Conservation (phyloP, 169 alveolate species). For the Eimeria necatrix region DNA sequence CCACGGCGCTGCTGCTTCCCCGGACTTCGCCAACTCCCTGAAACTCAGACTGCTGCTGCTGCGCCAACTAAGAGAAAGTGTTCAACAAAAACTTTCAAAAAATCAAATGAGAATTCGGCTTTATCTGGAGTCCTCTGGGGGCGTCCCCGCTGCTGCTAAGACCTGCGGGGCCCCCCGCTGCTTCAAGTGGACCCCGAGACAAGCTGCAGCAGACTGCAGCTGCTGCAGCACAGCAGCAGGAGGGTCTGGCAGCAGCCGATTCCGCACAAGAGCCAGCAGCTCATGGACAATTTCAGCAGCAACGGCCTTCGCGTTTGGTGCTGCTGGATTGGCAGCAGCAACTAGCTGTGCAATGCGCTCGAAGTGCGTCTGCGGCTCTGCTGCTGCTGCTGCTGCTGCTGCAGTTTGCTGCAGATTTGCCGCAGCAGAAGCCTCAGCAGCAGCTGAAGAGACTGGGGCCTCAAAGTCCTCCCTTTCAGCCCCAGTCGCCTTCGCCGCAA, state of each 20-base stretch:
- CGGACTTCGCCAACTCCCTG: too few species aligned
- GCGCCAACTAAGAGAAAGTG: too few species aligned
- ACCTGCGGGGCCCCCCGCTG: not conserved
- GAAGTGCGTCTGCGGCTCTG: not conserved
- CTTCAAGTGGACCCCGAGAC: not conserved
- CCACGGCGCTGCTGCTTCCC: too few species aligned
- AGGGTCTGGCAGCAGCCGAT: not conserved
- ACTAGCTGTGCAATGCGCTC: not conserved
- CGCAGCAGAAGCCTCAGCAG: not conserved
- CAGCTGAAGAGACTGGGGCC: not conserved
- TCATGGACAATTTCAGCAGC: slow-evolving; percentile 17
- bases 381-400: not conserved
- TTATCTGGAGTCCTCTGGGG: not conserved
- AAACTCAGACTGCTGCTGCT: too few species aligned
- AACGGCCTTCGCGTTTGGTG: slow-evolving; percentile 35
- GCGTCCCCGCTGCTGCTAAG: not conserved
- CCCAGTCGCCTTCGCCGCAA: not conserved
- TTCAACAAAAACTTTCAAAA: too few species aligned
- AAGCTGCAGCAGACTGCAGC: not conserved
- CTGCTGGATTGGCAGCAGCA: slow-evolving; percentile 9
- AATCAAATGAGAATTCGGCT: too few species aligned
- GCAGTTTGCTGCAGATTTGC: not conserved
- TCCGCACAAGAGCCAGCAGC: not conserved
- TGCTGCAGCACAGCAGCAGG: not conserved
- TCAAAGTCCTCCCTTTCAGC: not conserved